Conservation (phyloP, 129 eudicot genomes). For the Oenanthe sinensis region DNA sequence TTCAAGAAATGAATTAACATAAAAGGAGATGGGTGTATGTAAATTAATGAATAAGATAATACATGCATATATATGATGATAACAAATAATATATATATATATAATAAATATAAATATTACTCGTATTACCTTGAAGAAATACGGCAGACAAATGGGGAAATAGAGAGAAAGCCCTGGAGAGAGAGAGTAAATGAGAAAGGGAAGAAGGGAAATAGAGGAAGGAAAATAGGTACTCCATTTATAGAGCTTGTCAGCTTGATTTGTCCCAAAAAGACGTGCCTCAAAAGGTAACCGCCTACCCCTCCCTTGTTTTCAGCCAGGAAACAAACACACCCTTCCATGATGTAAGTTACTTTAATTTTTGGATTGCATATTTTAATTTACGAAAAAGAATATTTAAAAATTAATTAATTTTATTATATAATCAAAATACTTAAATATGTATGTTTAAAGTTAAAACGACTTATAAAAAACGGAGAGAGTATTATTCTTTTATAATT, state of each 20-base stretch:
- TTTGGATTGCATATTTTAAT: too few relatives aligned
- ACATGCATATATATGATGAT: neutral
- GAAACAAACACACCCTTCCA: conserved; percentile 1
- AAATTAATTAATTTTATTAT: too few relatives aligned
- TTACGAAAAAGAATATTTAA: too few relatives aligned
- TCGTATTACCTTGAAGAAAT: neutral
- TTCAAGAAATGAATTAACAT: neutral
- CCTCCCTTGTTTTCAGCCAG: neutral
- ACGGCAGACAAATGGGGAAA: conserved; percentile 1
- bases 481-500: too few relatives aligned
- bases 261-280: conserved; percentile 43
- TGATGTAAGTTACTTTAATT: too few relatives aligned
- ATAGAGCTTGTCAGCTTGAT: conserved; percentile 58
- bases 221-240: conserved; percentile 34
- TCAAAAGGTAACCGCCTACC: conserved; percentile 37
- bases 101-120: too few relatives aligned
- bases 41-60: too few relatives aligned
- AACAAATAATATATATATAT: too few relatives aligned
- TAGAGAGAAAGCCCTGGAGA: conserved; percentile 16
- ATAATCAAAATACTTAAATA: too few relatives aligned
- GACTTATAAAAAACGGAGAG: too few relatives aligned
- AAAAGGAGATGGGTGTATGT: too few relatives aligned
- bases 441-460: too few relatives aligned
- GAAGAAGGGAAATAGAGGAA: conserved; percentile 19
- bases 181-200: conserved; percentile 7